Conservation (phyloP, 176 grass and related monocot genomes). For the Otatea glauca region DNA sequence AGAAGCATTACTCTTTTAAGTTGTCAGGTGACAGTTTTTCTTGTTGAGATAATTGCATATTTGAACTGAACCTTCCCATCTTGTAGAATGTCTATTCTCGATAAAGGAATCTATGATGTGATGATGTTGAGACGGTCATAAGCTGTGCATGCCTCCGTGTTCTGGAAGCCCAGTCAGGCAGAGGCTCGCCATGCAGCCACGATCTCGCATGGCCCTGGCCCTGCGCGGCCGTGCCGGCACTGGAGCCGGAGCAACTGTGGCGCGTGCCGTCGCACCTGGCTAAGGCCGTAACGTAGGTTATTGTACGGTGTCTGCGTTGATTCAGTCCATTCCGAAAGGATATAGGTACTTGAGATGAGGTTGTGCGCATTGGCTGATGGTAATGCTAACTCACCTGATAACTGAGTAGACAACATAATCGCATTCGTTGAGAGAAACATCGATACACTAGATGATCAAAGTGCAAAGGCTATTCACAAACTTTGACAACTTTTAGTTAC, state of each 20-base stretch:
- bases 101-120: neutral
- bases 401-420: neutral
- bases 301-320: neutral
- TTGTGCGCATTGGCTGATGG: neutral
- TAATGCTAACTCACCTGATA: neutral
- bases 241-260: neutral
- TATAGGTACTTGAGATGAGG: neutral
- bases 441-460: neutral
- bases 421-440: neutral
- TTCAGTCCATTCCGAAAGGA: neutral
- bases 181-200: neutral
- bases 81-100: neutral
- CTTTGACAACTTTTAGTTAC: neutral
- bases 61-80: constrained; percentile 5
- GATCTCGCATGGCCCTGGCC: neutral
- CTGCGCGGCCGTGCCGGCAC: too few relatives aligned
- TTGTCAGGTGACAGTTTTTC: neutral
- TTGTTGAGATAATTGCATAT: neutral
- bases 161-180: neutral
- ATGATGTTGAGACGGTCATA: neutral
- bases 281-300: neutral
- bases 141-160: neutral
- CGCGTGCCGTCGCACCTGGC: neutral
- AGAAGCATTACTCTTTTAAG: constrained; percentile 18
- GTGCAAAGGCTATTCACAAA: constrained; percentile 12